Percentiles rank a stretch among this genome's conserved stretches.
Evolutionary conservation across 140 eudicot species (phyloP).

Genomic region (Oenanthe javanica): DNA sequence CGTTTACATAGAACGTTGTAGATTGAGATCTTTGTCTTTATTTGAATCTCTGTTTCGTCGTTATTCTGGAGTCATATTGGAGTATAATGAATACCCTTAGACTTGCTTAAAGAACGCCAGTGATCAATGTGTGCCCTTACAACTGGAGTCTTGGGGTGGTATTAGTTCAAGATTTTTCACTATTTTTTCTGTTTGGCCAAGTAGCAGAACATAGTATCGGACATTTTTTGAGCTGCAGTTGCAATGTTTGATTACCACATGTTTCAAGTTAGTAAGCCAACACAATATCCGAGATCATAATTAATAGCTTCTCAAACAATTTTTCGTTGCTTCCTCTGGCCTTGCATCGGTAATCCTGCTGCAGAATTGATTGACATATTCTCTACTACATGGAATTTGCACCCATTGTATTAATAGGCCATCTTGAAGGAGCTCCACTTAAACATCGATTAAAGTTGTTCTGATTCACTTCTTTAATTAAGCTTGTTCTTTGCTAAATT

Average conservation of each 20-base stretch:
- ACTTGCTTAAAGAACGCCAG: slow-evolving; percentile 43
- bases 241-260: slow-evolving; percentile 48
- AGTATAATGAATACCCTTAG: slow-evolving; percentile 1
- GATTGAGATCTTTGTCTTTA: too few relatives aligned
- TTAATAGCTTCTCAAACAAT: slow-evolving; percentile 37
- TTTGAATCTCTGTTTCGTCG: too few relatives aligned
- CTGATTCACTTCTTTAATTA: slow-evolving; percentile 9
- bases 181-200: slow-evolving; percentile 48
- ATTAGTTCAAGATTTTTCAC: slow-evolving; percentile 30
- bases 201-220: slow-evolving; percentile 46
- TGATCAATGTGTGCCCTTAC: slow-evolving; percentile 39
- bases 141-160: slow-evolving; percentile 33
- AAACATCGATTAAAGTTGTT: slow-evolving; percentile 30
- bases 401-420: slow-evolving; percentile 59
- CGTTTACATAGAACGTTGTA: too few relatives aligned
- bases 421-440: slow-evolving; percentile 35
- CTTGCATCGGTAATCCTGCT: slow-evolving; percentile 9
- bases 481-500: slow-evolving; percentile 30
- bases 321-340: slow-evolving; percentile 19
- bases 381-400: slow-evolving; percentile 63
- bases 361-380: slow-evolving; percentile 40
- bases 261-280: slow-evolving; percentile 46
- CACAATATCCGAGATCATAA: slow-evolving; percentile 42
- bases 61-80: too few relatives aligned
- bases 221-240: slow-evolving; percentile 41